Conservation (phyloP, 2,329 filamentous ascomycete genomes). For the Teratosphaeria zuluensis region DNA sequence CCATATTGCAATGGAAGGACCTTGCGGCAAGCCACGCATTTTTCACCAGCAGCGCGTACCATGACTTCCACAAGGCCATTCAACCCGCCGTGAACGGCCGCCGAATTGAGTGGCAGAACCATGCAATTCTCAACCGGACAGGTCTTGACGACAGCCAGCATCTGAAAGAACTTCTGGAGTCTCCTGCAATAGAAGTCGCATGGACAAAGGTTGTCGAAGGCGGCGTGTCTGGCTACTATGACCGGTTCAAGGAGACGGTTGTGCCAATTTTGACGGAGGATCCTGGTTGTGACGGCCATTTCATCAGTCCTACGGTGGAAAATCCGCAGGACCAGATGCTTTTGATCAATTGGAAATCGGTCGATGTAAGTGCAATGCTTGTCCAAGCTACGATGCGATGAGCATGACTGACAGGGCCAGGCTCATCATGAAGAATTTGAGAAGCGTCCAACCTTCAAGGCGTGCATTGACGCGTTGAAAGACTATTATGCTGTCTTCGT, state of each 20-base stretch:
- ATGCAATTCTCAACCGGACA: neutral
- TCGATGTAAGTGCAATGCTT: neutral
- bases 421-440: neutral
- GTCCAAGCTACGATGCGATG: neutral
- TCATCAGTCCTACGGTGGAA: neutral
- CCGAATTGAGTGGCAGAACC: neutral
- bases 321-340: neutral
- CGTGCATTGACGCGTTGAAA: neutral
- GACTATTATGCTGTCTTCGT: neutral
- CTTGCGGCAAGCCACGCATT: neutral
- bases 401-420: neutral
- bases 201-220: neutral
- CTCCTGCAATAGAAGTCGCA: neutral
- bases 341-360: neutral
- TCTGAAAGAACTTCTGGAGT: neutral
- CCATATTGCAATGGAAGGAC: neutral
- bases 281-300: neutral
- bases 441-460: neutral
- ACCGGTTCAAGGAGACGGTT: neutral
- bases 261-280: neutral
- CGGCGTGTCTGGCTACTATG: neutral
- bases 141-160: neutral
- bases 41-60: neutral
- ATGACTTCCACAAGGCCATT: neutral
- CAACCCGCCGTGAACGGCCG: neutral